Evolutionary conservation across 1,284 basidiomycete species (phyloP), one percentile per base, ranked within the genome.

Genomic region (Cutaneotrichosporon cutaneum): DNA sequence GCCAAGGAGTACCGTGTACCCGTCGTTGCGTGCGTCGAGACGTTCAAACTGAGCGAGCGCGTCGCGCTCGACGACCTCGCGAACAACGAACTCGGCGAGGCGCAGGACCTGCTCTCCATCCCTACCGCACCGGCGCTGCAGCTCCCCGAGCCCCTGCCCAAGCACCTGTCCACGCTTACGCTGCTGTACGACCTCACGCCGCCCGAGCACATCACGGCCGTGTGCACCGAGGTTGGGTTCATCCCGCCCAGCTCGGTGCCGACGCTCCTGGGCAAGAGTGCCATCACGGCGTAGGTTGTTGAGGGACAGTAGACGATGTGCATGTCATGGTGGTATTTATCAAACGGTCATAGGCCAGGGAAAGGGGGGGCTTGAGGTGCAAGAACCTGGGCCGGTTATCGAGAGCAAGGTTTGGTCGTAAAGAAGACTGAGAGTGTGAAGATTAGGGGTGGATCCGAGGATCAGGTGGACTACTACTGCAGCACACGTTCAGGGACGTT

Each of bases 21-120:
- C 8, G 93, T 98, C 18, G 87, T 99, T 56, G 93, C 95, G 18
- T 97, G 94, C 71, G 96, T 94, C 71, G 96, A 99, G 81, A 99
- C 96, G 21, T 98, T 98, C 83, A 99, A 99, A 78, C 98, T 96
- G 72, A 90, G 90, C 24, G 96, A 99, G 70, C 86, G 88, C 36
- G 89, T 99, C 36, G 89, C 92, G 77, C 82, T 99, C 55, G 96
- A 99, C 78, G 90, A 90, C 33, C 93, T 99, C 68, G 93, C 92
- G 32, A 92, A 91, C 77, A 99, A 99, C 76, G 96, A 99, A 80
- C 82, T 96, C 36, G 92, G 94, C 88, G 70, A 74, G 83, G 55
- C 61, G 11, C 64, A 63, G 2, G 65, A 54, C 26, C 52, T 77
- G 21, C 56, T 73, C 22, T 36, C 59, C 32, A 53, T 74, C 26